A percentile compares a stretch with the other conserved stretches of the same genome.
phyloP scores from a whole-genome alignment of 1,284 basidiomycete species.

The Rhodotorula sp. region DNA sequence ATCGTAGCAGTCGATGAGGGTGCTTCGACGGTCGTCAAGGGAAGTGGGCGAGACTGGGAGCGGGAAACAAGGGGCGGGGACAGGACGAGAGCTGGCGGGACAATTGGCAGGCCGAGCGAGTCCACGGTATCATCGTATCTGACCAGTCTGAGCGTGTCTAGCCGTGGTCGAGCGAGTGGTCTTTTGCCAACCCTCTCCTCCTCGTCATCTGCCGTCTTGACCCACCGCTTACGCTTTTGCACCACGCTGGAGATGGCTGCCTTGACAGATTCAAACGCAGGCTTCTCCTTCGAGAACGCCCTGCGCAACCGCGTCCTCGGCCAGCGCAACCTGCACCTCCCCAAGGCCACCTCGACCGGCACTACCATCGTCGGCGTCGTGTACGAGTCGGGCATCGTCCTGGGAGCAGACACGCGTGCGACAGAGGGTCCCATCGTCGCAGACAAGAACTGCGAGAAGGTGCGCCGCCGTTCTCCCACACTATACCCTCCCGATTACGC shows the following conservation, averaged over 20 bases:
- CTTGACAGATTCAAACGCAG: not conserved
- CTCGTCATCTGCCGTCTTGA: not conserved
- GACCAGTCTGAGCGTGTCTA: no score
- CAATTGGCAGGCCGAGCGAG: no score
- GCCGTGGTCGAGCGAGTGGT: no score
- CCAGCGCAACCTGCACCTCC: constrained; percentile 21
- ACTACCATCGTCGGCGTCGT: constrained; percentile 96
- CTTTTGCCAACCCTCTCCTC: not conserved
- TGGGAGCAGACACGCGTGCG: constrained; percentile 88
- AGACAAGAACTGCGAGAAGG: constrained; percentile 99
- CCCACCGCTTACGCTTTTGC: not conserved
- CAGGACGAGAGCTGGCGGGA: no score
- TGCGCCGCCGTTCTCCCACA: constrained; percentile 48
- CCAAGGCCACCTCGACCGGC: constrained; percentile 53
- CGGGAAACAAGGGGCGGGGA: no score
- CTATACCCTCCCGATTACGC: not conserved
- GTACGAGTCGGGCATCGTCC: constrained; percentile 78
- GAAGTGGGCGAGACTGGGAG: no score
- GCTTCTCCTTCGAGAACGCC: constrained; percentile 41
- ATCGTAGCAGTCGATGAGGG: no score
- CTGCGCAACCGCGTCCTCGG: constrained; percentile 37
- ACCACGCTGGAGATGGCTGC: not conserved
- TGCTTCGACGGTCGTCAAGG: no score
- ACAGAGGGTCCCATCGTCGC: constrained; percentile 80
- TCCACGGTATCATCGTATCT: no score